phyloP scores from a whole-genome alignment of 257 asterid genomes.

The Ophiorrhiza pumila region DNA sequence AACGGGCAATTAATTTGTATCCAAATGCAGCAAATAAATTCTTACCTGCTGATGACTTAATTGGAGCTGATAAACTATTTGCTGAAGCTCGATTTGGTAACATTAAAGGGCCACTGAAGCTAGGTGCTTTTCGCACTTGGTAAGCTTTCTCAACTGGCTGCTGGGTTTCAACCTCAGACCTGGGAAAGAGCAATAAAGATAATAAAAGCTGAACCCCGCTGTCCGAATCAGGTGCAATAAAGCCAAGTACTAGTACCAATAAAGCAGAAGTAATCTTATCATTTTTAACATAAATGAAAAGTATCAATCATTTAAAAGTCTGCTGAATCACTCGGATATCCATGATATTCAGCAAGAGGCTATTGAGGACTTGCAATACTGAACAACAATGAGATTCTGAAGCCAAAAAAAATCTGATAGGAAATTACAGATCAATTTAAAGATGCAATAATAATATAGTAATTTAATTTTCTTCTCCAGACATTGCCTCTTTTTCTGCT shows the following conservation, averaged over 20 bases:
- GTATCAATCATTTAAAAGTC: background rate
- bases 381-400: background rate
- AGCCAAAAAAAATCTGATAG: background rate
- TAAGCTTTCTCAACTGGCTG: conserved; percentile 57
- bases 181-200: conserved; percentile 29
- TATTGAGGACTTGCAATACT: background rate
- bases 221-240: background rate
- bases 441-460: background rate
- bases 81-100: conserved; percentile 97
- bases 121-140: conserved; percentile 73
- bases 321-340: background rate
- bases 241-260: background rate
- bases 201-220: background rate
- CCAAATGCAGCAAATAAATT: conserved; percentile 2
- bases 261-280: background rate
- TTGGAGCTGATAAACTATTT: conserved; percentile 98
- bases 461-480: background rate
- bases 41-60: conserved; percentile 91
- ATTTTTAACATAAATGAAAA: background rate
- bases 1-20: background rate
- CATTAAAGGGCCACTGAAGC: conserved; percentile 93
- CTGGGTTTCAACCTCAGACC: conserved; percentile 64
- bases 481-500: background rate
- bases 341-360: background rate
- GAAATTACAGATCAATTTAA: background rate